phyloP scores from a whole-genome alignment of 1,284 basidiomycete species.

The Cryptococcus neoformans region DNA sequence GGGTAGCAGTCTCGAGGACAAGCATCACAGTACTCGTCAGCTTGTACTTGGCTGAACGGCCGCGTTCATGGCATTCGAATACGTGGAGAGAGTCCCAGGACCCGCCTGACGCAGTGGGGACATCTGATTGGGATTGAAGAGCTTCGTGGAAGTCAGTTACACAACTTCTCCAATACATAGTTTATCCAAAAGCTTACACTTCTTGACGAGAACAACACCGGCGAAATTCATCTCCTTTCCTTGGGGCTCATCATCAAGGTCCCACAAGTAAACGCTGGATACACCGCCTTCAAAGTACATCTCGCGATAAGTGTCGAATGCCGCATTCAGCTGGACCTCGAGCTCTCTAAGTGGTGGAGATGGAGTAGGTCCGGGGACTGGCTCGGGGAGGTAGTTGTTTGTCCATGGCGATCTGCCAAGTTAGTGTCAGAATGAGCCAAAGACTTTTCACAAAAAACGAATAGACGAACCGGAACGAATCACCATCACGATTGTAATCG shows the following conservation, averaged over 20 bases:
- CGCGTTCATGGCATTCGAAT: slow-evolving; percentile 87
- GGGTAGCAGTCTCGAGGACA: slow-evolving; percentile 68
- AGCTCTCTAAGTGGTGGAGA: slow-evolving; percentile 80
- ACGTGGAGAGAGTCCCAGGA: slow-evolving; percentile 99
- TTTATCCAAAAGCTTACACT: slow-evolving; percentile 60
- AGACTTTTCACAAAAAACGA: neutral
- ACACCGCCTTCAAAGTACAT: slow-evolving; percentile 98
- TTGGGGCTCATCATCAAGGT: slow-evolving; percentile 75
- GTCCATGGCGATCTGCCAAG: slow-evolving; percentile 86
- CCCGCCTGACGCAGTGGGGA: slow-evolving; percentile 18
- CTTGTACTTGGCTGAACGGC: slow-evolving; percentile 91
- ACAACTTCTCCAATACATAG: neutral
- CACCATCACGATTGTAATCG: slow-evolving; percentile 97
- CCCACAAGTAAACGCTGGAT: slow-evolving; percentile 98
- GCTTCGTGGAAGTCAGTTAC: slow-evolving; percentile 36
- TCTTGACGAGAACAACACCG: slow-evolving; percentile 94
- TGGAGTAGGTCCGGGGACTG: slow-evolving; percentile 83
- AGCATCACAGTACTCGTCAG: slow-evolving; percentile 97
- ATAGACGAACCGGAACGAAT: slow-evolving; percentile 72
- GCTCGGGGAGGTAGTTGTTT: slow-evolving; percentile 80
- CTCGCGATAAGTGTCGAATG: slow-evolving; percentile 96
- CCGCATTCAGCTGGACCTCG: slow-evolving; percentile 90
- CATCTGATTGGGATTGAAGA: slow-evolving; percentile 5
- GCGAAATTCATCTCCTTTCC: slow-evolving; percentile 63
- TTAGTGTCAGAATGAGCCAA: neutral